Conservation (phyloP, 225 moss, liverwort and hornwort species). For the Polytrichum commune region DNA sequence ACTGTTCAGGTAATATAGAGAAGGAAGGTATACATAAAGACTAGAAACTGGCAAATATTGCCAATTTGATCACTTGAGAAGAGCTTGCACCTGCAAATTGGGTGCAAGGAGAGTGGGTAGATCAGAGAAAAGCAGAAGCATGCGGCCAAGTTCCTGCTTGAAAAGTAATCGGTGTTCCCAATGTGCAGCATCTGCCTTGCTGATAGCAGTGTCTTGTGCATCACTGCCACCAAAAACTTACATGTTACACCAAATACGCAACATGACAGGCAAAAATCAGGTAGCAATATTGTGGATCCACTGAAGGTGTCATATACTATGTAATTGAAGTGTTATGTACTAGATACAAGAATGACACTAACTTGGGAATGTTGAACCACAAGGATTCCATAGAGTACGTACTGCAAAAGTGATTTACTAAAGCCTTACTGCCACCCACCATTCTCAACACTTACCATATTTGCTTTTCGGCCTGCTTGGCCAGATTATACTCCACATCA, state of each 20-base stretch:
- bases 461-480: constrained; percentile 95
- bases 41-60: background rate
- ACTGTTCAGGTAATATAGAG: background rate
- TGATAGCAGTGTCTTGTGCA: constrained; percentile 90
- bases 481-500: constrained; percentile 90
- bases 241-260: background rate
- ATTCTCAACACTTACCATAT: constrained; percentile 50
- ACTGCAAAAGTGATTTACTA: background rate
- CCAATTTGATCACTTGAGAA: too few species aligned
- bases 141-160: constrained; percentile 92
- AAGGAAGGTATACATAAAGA: background rate
- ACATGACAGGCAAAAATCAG: too few species aligned
- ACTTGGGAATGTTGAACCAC: too few species aligned
- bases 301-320: too few species aligned
- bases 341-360: too few species aligned
- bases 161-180: constrained; percentile 89
- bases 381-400: too few species aligned
- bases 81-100: constrained; percentile 65
- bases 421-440: background rate
- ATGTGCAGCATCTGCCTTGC: constrained; percentile 83
- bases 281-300: too few species aligned
- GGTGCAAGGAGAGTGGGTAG: constrained; percentile 94
- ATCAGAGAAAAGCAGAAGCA: constrained; percentile 93
- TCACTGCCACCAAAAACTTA: constrained; percentile 39
- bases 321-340: too few species aligned